These are phyloP conservation scores for Cryptomeria japonica DNA, from an alignment of 75 land plant species.

Conservation along the genomic window DNA sequence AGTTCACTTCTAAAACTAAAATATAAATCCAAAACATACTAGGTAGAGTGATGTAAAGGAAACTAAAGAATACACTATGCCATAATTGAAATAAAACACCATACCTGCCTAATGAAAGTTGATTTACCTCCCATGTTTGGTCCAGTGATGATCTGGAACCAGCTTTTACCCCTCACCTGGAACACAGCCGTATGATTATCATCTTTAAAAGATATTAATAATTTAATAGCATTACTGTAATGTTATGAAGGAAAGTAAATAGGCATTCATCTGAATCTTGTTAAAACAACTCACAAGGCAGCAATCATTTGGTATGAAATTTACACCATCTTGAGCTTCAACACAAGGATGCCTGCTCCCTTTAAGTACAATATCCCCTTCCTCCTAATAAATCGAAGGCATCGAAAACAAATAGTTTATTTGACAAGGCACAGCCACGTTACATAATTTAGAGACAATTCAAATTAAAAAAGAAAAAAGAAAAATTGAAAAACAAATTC, in stretches of 20 bases:
- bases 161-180: conserved; percentile 90
- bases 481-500: not conserved
- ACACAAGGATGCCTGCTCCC: conserved; percentile 99
- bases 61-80: not conserved
- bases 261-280: conserved; percentile 5
- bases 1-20: not conserved
- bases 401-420: not conserved
- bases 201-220: conserved; percentile 5
- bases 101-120: conserved; percentile 95
- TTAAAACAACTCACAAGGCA: conserved; percentile 56
- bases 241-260: not conserved
- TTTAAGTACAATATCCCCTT: conserved; percentile 86
- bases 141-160: conserved; percentile 99
- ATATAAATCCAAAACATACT: conserved; percentile 7
- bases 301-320: conserved; percentile 97
- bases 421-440: not conserved
- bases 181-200: not conserved
- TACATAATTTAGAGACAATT: not conserved
- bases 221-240: not conserved
- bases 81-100: not conserved
- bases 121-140: conserved; percentile 99
- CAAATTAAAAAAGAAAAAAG: not conserved
- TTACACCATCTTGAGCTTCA: conserved; percentile 98
- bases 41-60: not conserved
- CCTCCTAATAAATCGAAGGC: conserved; percentile 51